These are phyloP conservation scores for Pistacia vera DNA, from an alignment of 345 rosid species.

Conservation along the genomic window DNA sequence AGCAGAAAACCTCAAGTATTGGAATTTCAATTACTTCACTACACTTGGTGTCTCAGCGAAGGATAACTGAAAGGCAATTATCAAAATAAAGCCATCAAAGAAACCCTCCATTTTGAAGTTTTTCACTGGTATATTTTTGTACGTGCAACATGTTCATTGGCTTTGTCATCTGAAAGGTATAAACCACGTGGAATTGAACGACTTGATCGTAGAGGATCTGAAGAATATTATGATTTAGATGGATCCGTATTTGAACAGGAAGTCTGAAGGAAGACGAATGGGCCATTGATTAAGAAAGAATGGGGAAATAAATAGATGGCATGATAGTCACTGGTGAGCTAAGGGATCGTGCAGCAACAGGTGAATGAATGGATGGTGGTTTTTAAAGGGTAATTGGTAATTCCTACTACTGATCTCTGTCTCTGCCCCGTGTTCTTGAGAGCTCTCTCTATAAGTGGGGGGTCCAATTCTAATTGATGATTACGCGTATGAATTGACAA, in stretches of 20 bases:
- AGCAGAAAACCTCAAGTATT: constrained; percentile 1
- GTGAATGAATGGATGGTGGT: constrained; percentile 15
- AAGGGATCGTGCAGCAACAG: constrained; percentile 23
- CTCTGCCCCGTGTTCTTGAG: constrained; percentile 23
- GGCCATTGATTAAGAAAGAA: constrained; percentile 40
- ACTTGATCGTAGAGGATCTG: constrained; percentile 6
- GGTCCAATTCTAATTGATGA: constrained; percentile 37
- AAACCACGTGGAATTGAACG: neutral
- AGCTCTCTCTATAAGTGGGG: constrained; percentile 22
- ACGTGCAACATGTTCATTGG: constrained; percentile 20
- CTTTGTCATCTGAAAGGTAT: constrained; percentile 5
- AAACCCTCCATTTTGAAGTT: neutral
- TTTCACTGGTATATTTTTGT: neutral
- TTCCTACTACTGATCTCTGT: neutral
- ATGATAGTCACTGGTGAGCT: constrained; percentile 32
- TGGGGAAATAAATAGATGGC: constrained; percentile 14
- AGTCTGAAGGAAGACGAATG: constrained; percentile 16
- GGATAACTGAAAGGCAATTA: neutral
- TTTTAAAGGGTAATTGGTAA: constrained; percentile 17
- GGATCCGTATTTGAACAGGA: constrained; percentile 23
- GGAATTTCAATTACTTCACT: neutral
- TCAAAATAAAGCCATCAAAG: too few relatives aligned
- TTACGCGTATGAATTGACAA: constrained; percentile 30
- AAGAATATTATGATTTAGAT: constrained; percentile 21
- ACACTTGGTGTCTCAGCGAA: neutral